Percentiles rank a stretch among this genome's conserved stretches.
Conservation (phyloP, 129 eudicot genomes). For the Sambucus nigra region DNA sequence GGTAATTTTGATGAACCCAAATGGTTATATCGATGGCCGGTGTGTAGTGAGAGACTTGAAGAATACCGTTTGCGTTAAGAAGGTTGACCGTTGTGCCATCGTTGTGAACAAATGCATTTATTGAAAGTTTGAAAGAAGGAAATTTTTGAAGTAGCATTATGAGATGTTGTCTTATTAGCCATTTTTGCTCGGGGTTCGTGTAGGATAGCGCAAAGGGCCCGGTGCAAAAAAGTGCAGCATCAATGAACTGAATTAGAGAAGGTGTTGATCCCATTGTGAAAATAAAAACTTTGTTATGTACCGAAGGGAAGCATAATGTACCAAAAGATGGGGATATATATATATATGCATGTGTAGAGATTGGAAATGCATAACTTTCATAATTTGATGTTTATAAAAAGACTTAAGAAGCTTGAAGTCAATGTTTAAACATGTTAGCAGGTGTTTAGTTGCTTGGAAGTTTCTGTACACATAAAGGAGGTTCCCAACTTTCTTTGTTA, state of each 20-base stretch:
- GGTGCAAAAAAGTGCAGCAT: slow-evolving; percentile 44
- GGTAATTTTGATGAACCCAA: slow-evolving; percentile 62
- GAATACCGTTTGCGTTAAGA: slow-evolving; percentile 32
- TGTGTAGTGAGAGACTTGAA: slow-evolving; percentile 20
- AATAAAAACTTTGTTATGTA: slow-evolving; percentile 4
- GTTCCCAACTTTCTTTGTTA: no score
- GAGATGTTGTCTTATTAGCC: slow-evolving; percentile 56
- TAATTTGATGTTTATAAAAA: neutral
- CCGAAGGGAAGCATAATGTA: neutral
- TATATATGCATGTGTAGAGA: neutral
- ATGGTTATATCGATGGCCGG: slow-evolving; percentile 31
- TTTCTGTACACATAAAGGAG: slow-evolving; percentile 14
- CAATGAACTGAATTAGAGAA: slow-evolving; percentile 38
- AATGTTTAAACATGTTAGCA: neutral
- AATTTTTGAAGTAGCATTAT: slow-evolving; percentile 35
- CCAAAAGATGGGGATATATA: neutral
- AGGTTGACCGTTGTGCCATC: slow-evolving; percentile 44
- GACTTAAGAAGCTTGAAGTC: slow-evolving; percentile 19
- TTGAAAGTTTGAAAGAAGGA: slow-evolving; percentile 29
- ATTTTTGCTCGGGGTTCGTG: slow-evolving; percentile 49
- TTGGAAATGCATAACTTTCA: no score
- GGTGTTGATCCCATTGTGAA: slow-evolving; percentile 27
- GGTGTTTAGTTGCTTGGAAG: slow-evolving; percentile 15
- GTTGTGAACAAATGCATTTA: slow-evolving; percentile 30
- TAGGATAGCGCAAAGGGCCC: slow-evolving; percentile 29